Evolutionary conservation across 345 rosid genomes (phyloP), one percentile per base, ranked within the genome.

Genomic region (Salix purpurea): DNA sequence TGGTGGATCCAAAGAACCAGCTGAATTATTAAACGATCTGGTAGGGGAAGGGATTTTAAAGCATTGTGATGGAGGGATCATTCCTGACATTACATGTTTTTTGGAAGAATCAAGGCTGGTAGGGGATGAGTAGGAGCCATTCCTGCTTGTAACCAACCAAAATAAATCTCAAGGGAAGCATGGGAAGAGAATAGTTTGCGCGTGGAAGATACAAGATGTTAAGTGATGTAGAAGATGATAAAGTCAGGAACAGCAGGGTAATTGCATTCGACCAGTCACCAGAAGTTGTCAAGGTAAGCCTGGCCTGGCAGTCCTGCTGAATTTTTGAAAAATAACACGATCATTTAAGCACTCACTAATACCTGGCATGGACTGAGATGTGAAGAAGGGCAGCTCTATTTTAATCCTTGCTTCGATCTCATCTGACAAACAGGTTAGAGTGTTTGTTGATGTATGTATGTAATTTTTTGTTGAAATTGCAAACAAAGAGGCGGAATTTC

Each of bases 1-100:
- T 72, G 97, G 98, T 69, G 99, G 99, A 84, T 97, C 98, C 15
- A 93, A 90, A 86, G 95, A 91, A 65, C 89, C 99, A 54, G 83
- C 83, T 28, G 92, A 87, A 79, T 66, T 96, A 71, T 85, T 96
- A 69, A 86, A 69, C 21, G 96, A 90, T 87, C 78, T 96, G 15
- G 91, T 80, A 0, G 94, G 92, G n/a, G 80, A 87, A 73, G 93
- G 90, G 36, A 87, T 92, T 56, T 15, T 93, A 61, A 87, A 77
- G 76, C 54, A 84, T 56, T 75, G 60, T 54, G 80, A 82, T 65
- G 89, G 85, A 69, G 94, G 94, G 72, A 85, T 92, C 23, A 81
- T 93, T 70, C 99, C 99, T 3, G 87, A 86, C 74, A 85, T 86
- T 15, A 79, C 91, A 2, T 74, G 92, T 82, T 85, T 86, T 67